A percentile compares a stretch with the other conserved stretches of the same genome.
phyloP scores from a whole-genome alignment of 805 yeast genomes.

The Myxozyma geophila region DNA sequence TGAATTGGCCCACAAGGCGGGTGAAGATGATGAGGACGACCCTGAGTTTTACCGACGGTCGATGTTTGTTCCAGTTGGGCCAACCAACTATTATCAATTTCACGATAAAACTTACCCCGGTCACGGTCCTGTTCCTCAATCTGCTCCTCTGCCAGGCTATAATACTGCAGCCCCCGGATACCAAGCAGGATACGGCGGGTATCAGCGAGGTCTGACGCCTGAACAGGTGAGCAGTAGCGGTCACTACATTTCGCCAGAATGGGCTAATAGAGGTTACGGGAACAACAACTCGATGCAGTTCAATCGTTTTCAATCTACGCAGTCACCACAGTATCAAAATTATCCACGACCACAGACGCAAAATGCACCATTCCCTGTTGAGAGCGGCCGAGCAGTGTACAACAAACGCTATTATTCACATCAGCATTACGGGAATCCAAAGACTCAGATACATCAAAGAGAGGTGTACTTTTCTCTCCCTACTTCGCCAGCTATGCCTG shows the following conservation, averaged over 20 bases:
- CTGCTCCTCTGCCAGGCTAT: neutral
- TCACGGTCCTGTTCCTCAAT: neutral
- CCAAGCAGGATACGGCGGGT: neutral
- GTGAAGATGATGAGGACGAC: slow-evolving; percentile 21
- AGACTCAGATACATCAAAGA: neutral
- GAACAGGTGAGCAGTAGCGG: neutral
- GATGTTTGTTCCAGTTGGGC: slow-evolving; percentile 32
- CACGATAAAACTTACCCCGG: neutral
- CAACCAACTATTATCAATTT: slow-evolving; percentile 24
- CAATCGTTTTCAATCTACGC: neutral
- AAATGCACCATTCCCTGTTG: neutral
- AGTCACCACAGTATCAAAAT: neutral
- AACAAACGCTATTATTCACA: slow-evolving; percentile 1
- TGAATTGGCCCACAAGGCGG: neutral
- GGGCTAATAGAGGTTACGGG: neutral
- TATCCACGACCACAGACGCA: neutral
- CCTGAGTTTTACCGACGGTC: slow-evolving; percentile 30
- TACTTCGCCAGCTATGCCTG: neutral
- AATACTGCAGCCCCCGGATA: neutral
- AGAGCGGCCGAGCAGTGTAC: neutral
- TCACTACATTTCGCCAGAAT: neutral
- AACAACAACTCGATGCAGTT: neutral
- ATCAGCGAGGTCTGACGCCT: slow-evolving; percentile 1
- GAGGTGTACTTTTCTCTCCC: slow-evolving; percentile 10
- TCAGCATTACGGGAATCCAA: slow-evolving; percentile 2